Base-by-base conservation (phyloP, 331 rosid genomes). In the Stylosanthes scabra region DNA sequence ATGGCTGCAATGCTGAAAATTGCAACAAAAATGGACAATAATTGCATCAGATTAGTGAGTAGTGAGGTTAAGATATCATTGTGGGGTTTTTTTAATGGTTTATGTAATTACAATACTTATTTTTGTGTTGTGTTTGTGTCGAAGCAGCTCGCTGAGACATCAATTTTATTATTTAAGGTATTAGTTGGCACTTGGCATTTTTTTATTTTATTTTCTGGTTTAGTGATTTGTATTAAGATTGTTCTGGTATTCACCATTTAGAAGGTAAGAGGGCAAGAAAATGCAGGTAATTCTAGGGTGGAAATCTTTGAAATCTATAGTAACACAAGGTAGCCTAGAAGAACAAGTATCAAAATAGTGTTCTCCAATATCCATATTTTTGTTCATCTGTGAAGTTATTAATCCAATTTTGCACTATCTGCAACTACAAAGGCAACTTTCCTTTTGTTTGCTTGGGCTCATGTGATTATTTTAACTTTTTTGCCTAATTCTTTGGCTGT, bases 71-170 rank as follows among this genome's bases (percentile, higher is more conserved):
- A 10, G 78, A 49, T 16, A 45, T 59, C 31, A 56, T 34, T 4
- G 51, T 75, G 74, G 68, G 67, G 82, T 78, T 58, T 20, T 31
- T 31, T 70, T 65, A 68, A 52, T 67, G 54, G 14, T 70, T 62
- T 68, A 15, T 90, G 96, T 93, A 87, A 74, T 70, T 58, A 67
- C 37, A 51, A 47, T 62, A 79, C 87, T 72, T 68, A 58, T 67
- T 59, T 72, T 82, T 75, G 76, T 70, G 46, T 46, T 29, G 67
- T 68, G 61, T 39, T 45, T 78, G 66, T 71, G 96, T 86, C 82
- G 72, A 89, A 89, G 97, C 97, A 87, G 78, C 93, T 94, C 90
- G 97, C 96, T 88, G 91, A 85, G 99, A 82, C 97, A 60, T 79
- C 67, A 28, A 65, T 63, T 78, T 78, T 34, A 34, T 34, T 34